These are phyloP conservation scores for Mycosphaerelloides madeirae DNA, from an alignment of 2,329 filamentous ascomycete genomes.

Conservation along the genomic window DNA sequence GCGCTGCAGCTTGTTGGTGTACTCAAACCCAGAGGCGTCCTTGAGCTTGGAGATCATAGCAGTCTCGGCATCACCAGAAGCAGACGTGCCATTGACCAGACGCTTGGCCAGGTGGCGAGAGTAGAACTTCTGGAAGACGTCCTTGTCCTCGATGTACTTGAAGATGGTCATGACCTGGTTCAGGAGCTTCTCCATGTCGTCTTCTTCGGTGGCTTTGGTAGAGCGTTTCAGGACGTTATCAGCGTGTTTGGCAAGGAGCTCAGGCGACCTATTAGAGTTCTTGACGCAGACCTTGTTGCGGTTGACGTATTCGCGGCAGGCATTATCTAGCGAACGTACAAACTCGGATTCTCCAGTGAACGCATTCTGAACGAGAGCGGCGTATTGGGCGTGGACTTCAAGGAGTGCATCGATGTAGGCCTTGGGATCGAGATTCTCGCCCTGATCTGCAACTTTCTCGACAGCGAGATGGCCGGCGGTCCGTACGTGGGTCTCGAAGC, in stretches of 20 bases:
- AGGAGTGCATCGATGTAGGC: constrained; percentile 70
- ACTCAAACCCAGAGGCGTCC: constrained; percentile 97
- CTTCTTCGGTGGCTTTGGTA: constrained; percentile 86
- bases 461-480: constrained; percentile 85
- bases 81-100: constrained; percentile 89
- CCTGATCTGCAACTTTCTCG: constrained; percentile 81
- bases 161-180: constrained; percentile 98
- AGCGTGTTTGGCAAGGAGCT: constrained; percentile 91
- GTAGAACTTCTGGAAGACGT: constrained; percentile 99
- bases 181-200: constrained; percentile 82
- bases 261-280: constrained; percentile 88
- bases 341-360: constrained; percentile 97
- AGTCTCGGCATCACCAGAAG: constrained; percentile 93
- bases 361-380: constrained; percentile 81
- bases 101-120: constrained; percentile 93
- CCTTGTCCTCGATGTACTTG: constrained; percentile 99
- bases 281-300: constrained; percentile 93
- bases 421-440: constrained; percentile 88
- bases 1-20: constrained; percentile 97
- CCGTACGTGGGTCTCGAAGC: constrained; percentile 88
- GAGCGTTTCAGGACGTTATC: constrained; percentile 91
- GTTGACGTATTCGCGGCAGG: constrained; percentile 96
- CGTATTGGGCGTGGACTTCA: constrained; percentile 91
- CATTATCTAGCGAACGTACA: constrained; percentile 91
- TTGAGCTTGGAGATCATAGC: constrained; percentile 99